Percentiles rank a stretch among this genome's conserved stretches.
phyloP scores from a whole-genome alignment of 2,329 filamentous ascomycete species.

The Alternaria sp. region DNA sequence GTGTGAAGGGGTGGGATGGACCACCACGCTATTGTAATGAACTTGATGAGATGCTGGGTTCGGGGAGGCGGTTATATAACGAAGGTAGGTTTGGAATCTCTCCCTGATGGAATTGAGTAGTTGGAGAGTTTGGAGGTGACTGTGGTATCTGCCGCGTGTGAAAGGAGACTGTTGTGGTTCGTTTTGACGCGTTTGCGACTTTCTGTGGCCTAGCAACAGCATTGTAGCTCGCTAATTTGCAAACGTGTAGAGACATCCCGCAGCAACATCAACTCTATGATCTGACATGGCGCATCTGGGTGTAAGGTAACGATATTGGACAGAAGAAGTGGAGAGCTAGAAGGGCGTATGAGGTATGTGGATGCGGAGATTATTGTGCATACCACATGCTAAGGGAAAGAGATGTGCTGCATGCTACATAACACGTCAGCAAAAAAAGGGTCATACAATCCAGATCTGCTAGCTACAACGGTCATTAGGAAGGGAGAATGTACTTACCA shows the following conservation, averaged over 20 bases:
- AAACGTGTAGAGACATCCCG: not conserved
- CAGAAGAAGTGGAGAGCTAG: not conserved
- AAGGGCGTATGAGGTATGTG: not conserved
- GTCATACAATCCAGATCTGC: not conserved
- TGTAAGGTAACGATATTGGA: not conserved
- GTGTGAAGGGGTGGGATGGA: not conserved
- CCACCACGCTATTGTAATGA: constrained; percentile 2
- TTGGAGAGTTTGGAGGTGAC: too few relatives aligned
- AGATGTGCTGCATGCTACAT: not conserved
- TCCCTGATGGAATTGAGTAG: too few relatives aligned
- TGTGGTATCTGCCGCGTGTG: not conserved
- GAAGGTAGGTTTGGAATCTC: not conserved
- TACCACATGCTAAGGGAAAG: not conserved
- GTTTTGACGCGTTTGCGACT: not conserved
- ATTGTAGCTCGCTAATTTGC: not conserved
- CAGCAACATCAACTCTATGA: not conserved
- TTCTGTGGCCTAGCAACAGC: not conserved
- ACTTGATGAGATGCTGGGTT: not conserved
- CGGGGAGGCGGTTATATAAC: not conserved
- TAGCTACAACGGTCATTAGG: not conserved
- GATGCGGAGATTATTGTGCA: not conserved
- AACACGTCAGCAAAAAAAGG: not conserved
- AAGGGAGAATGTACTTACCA: not conserved
- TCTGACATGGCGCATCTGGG: not conserved
- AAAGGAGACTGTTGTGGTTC: not conserved